phyloP scores from a whole-genome alignment of 768 basidiomycete species.

The Megacollybia marginata region DNA sequence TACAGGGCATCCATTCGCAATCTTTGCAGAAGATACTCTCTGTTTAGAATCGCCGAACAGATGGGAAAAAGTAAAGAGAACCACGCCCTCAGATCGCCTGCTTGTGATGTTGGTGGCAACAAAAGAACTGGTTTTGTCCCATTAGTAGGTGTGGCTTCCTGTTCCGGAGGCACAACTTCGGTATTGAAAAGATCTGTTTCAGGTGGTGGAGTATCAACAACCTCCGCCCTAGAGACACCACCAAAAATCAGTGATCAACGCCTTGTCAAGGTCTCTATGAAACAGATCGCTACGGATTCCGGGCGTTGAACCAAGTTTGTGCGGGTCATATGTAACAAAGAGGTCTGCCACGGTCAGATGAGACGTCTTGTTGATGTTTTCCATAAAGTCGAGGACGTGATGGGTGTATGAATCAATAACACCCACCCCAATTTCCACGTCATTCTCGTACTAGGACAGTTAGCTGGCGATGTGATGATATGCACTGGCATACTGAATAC shows the following conservation, averaged over 20 bases:
- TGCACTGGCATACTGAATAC: conserved; percentile 63
- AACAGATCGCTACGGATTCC: conserved; percentile 89
- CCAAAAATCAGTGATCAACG: conserved; percentile 64
- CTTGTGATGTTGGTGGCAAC: too few species aligned
- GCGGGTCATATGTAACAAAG: conserved; percentile 76
- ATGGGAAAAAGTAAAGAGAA: too few species aligned
- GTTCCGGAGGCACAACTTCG: too few species aligned
- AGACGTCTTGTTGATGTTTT: conserved; percentile 87
- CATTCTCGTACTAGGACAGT: conserved; percentile 71
- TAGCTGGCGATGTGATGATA: background rate
- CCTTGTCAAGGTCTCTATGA: conserved; percentile 48
- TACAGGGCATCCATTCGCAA: too few species aligned
- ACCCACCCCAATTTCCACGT: conserved; percentile 89
- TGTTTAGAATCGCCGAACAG: too few species aligned
- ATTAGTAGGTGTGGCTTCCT: too few species aligned
- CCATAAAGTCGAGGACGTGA: conserved; percentile 85
- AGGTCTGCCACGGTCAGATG: conserved; percentile 74
- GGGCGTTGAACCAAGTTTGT: conserved; percentile 72
- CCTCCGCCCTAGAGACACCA: conserved; percentile 55
- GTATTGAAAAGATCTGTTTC: too few species aligned
- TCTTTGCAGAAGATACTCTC: too few species aligned
- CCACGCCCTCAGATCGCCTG: too few species aligned
- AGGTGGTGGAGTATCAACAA: conserved; percentile 33
- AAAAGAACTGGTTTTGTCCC: too few species aligned
- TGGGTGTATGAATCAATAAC: conserved; percentile 96